phyloP scores from a whole-genome alignment of 2,329 filamentous ascomycete genomes.

The Blastomyces percursus region DNA sequence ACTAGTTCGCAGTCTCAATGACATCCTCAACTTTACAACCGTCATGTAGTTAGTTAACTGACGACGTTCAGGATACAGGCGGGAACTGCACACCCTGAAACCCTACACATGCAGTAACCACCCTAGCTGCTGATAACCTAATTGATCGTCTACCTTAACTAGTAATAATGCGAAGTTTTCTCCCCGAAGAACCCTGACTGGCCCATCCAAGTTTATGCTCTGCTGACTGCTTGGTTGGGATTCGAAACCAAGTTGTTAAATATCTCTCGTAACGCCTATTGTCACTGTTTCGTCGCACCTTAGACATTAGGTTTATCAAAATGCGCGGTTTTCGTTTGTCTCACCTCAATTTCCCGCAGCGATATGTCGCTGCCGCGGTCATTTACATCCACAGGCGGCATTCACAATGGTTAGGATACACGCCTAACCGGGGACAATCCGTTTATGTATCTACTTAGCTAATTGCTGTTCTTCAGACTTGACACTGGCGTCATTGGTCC shows the following conservation, averaged over 20 bases:
- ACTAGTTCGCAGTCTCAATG: no score
- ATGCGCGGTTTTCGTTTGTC: neutral
- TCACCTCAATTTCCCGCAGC: constrained; percentile 5
- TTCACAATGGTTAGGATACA: neutral
- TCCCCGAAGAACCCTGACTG: neutral
- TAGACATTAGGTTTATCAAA: neutral
- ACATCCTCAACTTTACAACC: no score
- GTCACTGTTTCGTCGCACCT: neutral
- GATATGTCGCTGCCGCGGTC: neutral
- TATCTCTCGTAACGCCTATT: neutral
- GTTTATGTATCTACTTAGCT: neutral
- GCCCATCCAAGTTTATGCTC: neutral
- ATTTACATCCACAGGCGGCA: neutral
- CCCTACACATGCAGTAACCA: neutral
- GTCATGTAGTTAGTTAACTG: neutral
- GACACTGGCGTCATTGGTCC: constrained; percentile 46
- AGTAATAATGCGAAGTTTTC: no score
- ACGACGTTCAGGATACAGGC: neutral
- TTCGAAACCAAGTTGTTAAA: neutral
- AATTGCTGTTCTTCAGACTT: constrained; percentile 13
- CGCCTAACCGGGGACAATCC: constrained; percentile 7
- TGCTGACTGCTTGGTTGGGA: neutral
- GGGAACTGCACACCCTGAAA: neutral
- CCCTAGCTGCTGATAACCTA: no score
- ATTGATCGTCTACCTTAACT: neutral